Conservation (phyloP, 139 green algal species). For the Tetradesmus obliquus region DNA sequence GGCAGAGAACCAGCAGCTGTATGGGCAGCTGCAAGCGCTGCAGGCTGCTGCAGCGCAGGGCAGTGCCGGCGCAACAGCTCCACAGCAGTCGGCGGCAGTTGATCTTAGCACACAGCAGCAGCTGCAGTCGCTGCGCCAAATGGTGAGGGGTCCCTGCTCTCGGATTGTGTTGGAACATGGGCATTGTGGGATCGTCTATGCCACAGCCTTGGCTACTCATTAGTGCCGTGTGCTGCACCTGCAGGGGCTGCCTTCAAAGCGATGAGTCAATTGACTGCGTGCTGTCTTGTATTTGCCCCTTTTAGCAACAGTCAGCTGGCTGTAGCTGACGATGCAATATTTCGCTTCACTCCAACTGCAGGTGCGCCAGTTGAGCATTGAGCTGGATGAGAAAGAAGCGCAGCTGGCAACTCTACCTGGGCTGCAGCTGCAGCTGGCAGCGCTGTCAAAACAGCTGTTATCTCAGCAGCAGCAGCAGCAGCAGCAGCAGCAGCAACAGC, state of each 20-base stretch:
- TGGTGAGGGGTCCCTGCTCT: background rate
- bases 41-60: background rate
- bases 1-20: constrained; percentile 7
- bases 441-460: background rate
- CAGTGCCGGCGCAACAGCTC: background rate
- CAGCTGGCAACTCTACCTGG: background rate
- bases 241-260: too few species aligned
- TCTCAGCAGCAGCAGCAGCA: background rate
- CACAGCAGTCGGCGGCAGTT: background rate
- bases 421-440: constrained; percentile 12
- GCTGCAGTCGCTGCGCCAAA: background rate
- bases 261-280: too few species aligned
- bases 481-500: background rate
- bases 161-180: background rate
- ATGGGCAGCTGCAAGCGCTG: background rate
- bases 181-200: background rate
- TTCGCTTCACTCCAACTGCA: background rate
- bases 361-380: constrained; percentile 5
- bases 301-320: background rate
- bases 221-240: background rate
- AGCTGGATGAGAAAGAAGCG: background rate
- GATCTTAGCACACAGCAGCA: background rate
- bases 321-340: background rate
- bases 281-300: too few species aligned
- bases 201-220: background rate